Base-by-base conservation (phyloP, 768 basidiomycete species). In the Pleurotus cornucopiae region DNA sequence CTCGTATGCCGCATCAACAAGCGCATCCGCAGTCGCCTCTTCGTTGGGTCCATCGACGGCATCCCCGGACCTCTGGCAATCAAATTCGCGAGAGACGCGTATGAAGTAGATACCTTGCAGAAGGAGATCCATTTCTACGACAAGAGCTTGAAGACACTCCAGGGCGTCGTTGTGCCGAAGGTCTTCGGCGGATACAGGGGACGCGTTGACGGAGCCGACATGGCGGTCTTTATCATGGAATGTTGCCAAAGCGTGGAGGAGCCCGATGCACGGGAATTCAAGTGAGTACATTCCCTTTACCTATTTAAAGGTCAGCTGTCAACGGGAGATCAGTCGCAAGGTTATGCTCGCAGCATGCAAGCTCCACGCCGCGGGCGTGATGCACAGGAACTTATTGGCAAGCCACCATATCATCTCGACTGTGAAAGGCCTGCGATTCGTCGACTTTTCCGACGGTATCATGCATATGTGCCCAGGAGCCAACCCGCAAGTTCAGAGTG, bases 121-220 rank as follows among this genome's bases (percentile, higher is more conserved):
- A 60, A 63, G 13, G 77, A 79, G 56, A 66, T 67, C 2, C 60
- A 58, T 13, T 60, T 75, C 30, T 77, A 77, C 58, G 55, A 62
- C 49, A 62, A 64, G 7, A 63, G 70, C 18, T 65, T 77, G 26
- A 41, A 46, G 30, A 49, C 56, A 6, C 64, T 77, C 4, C 76
- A 79, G 54, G 76, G 76, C 4, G 61, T 20, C 6, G 66, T 71
- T 6, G 71, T 77, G 1, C 77, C 76, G 7, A 61, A 51, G n/a
- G 73, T 66, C 58, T 71, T 71, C 55, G 75, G 76, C 1, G 66
- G 71, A 23, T 79, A 62, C 58, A 60, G 61, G 21, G 67, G 69
- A 13, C 65, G 62, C n/a, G 57, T 65, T 1, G 30, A 65, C 9
- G 68, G 67, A 5, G 59, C 56, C 6, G 61, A 71, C 6, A 20